Evolutionary conservation across 2,329 filamentous ascomycete genomes (phyloP), one percentile per base, ranked within the genome.

Genomic region (Talaromyces marneffei): DNA sequence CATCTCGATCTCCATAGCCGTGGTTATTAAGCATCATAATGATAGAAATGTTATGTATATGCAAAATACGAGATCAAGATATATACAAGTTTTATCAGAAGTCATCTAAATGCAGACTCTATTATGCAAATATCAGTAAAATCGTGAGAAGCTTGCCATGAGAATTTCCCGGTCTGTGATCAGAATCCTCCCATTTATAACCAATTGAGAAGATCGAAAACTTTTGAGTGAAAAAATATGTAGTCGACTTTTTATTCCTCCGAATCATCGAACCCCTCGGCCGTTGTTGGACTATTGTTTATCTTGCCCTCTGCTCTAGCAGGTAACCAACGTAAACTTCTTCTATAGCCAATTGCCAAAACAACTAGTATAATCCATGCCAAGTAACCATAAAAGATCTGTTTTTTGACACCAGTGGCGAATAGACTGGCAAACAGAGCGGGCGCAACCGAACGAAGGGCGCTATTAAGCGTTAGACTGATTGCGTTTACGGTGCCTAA

Each of bases 401-500:
- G 83, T 14, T 82, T 80, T 42, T 82, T 80, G 2, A 86, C 85
- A 1, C 89, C 87, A 0, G 85, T 67, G 0, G 90, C 89, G 65
- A 85, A 93, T 3, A 93, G 67, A 56, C 81, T 87, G 0, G 87
- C 83, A 46, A 89, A 86, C 0, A 85, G 67, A 0, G 84, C 87
- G 0, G 90, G 90, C 0, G 82, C 81, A 42, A 92, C 78, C 0
- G 89, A 82, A 14, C 90, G 80, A 31, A 90, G 76, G 0, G 77
- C 86, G 64, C 85, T 86, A 0, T 79, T 74, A 0, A 85, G 68
- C 0, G 88, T 87, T 61, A 93, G 76, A 0, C 84, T 82, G 0
- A 91, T 67, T 0, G 87, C 87, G 66, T 93, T 93, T 29, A 94
- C 76, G 0, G 85, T 91, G 0, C 87, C 89, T 9, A 93, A 77